Conservation (phyloP, 805 yeast species). For the Ogataea saltuana region DNA sequence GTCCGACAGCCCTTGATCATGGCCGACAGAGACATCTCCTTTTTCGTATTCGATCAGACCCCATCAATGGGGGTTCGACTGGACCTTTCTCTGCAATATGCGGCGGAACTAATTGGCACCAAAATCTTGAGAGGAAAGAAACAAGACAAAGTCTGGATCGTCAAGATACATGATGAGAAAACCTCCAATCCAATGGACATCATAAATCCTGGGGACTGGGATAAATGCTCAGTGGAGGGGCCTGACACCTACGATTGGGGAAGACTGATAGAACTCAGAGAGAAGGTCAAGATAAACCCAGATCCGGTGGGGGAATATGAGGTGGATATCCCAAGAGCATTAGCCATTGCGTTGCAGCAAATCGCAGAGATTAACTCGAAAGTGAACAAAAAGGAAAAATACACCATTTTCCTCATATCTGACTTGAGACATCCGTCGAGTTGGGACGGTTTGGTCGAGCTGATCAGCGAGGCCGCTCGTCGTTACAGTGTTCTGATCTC, state of each 20-base stretch:
- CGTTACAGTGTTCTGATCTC: constrained; percentile 19
- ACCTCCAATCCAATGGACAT: constrained; percentile 29
- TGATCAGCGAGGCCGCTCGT: constrained; percentile 16
- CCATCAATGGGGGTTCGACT: constrained; percentile 44
- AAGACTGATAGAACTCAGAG: constrained; percentile 14
- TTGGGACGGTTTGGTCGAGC: constrained; percentile 23
- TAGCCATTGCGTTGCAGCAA: constrained; percentile 29
- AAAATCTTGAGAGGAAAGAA: constrained; percentile 32
- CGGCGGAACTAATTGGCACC: constrained; percentile 40
- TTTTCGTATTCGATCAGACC: constrained; percentile 52
- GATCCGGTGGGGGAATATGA: constrained; percentile 23
- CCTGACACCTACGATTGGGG: constrained; percentile 25
- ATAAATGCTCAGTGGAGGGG: constrained; percentile 21
- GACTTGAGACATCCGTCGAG: constrained; percentile 17
- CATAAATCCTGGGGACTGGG: constrained; percentile 26
- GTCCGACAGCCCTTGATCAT: constrained; percentile 4
- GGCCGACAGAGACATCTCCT: constrained; percentile 29
- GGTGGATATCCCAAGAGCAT: constrained; percentile 31
- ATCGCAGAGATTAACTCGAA: constrained; percentile 18
- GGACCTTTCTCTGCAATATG: constrained; percentile 41
- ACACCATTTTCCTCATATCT: constrained; percentile 22
- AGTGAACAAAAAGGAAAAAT: constrained; percentile 14
- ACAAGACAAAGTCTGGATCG: constrained; percentile 27
- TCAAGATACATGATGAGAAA: constrained; percentile 27
- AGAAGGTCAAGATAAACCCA: constrained; percentile 19